A percentile compares a stretch with the other conserved stretches of the same genome.
Conservation (phyloP, 2,329 filamentous ascomycete genomes). For the Magnaporthiopsis incrustans region DNA sequence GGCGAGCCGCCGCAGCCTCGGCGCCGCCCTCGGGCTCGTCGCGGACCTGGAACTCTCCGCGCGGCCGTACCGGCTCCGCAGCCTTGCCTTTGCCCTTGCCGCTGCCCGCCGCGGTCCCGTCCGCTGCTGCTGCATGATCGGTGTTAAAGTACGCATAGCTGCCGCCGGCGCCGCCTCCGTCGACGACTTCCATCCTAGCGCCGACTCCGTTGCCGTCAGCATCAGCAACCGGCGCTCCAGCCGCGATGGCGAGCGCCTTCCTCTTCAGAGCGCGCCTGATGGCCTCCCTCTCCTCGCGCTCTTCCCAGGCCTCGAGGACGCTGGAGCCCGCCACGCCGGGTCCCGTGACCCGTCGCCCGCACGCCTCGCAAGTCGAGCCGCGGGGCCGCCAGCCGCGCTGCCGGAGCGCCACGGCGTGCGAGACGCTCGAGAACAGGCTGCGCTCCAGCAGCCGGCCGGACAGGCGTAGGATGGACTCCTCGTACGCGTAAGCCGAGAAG, state of each 20-base stretch:
- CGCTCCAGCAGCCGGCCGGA: constrained; percentile 82
- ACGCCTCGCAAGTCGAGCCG: constrained; percentile 81
- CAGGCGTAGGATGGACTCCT: constrained; percentile 78
- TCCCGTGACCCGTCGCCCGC: constrained; percentile 77
- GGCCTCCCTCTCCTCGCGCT: constrained; percentile 42
- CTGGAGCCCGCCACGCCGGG: constrained; percentile 64
- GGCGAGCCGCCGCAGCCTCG: constrained; percentile 29
- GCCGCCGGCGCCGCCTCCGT: constrained; percentile 8
- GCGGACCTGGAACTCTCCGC: constrained; percentile 10
- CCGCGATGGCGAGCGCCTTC: constrained; percentile 28
- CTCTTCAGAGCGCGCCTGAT: constrained; percentile 22
- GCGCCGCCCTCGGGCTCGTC: constrained; percentile 2
- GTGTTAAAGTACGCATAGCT: constrained; percentile 2
- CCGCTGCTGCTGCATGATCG: neutral
- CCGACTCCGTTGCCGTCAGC: constrained; percentile 26
- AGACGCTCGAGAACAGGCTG: constrained; percentile 78
- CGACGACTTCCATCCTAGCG: constrained; percentile 18
- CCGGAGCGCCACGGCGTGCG: constrained; percentile 63
- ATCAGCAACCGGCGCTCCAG: constrained; percentile 11
- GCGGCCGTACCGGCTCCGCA: constrained; percentile 22
- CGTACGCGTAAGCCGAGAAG: constrained; percentile 92
- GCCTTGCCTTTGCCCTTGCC: constrained; percentile 23
- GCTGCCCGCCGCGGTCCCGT: constrained; percentile 12
- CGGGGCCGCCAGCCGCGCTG: constrained; percentile 84
- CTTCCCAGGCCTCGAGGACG: constrained; percentile 78